These are phyloP conservation scores for Emiliania huxleyi DNA, from an alignment of 78 protist genomes.

Conservation along the genomic window DNA sequence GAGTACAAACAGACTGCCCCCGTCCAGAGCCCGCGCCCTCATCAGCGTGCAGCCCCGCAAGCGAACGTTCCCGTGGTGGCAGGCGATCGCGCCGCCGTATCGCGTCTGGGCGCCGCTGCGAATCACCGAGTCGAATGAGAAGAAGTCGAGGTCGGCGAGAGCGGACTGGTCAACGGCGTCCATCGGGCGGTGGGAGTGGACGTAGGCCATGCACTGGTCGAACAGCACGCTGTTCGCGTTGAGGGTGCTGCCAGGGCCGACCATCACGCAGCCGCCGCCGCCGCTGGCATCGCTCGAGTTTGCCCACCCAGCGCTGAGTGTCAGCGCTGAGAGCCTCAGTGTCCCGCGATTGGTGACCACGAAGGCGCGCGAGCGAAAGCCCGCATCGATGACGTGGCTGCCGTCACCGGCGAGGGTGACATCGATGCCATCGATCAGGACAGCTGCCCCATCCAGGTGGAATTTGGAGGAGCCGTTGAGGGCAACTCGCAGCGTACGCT, in stretches of 20 bases:
- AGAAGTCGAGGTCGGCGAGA: not conserved
- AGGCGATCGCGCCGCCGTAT: not conserved
- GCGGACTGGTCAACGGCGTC: not conserved
- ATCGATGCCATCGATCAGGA: not conserved
- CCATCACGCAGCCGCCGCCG: not conserved
- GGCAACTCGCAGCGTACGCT: too few relatives aligned
- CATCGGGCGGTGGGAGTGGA: not conserved
- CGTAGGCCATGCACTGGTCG: not conserved
- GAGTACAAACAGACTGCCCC: not conserved
- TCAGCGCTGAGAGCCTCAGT: not conserved
- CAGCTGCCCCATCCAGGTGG: not conserved
- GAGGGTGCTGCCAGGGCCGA: not conserved
- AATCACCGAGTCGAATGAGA: too few relatives aligned
- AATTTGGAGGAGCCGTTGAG: too few relatives aligned
- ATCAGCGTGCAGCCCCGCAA: not conserved
- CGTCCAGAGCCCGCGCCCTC: not conserved
- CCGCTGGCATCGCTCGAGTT: not conserved
- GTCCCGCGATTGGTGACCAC: not conserved
- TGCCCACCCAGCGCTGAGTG: not conserved
- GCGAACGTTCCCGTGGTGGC: not conserved
- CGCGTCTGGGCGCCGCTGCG: too few relatives aligned
- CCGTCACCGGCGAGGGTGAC: not conserved
- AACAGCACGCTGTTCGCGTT: not conserved
- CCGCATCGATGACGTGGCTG: not conserved
- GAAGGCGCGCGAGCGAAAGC: not conserved